phyloP scores from a whole-genome alignment of 2,329 filamentous ascomycete species.

The Scedosporium boydii region DNA sequence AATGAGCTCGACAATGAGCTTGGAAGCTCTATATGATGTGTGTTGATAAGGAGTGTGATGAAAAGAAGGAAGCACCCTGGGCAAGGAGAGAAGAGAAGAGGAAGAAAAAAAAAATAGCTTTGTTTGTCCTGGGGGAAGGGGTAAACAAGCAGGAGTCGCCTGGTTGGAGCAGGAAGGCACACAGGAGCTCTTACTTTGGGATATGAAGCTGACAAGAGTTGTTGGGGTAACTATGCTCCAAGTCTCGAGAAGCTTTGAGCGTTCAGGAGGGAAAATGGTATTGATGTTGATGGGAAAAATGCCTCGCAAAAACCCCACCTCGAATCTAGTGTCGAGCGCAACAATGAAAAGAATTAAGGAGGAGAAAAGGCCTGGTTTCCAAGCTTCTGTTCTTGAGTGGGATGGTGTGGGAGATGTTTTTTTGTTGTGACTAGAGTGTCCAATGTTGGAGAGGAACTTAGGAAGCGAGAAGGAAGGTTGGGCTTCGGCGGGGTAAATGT shows the following conservation, averaged over 20 bases:
- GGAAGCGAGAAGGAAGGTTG: background rate
- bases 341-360: background rate
- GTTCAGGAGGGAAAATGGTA: background rate
- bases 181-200: background rate
- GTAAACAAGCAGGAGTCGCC: background rate
- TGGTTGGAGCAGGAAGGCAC: background rate
- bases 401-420: background rate
- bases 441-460: background rate
- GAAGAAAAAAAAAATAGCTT: background rate
- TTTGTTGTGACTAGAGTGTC: background rate
- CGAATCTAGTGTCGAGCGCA: background rate
- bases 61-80: background rate
- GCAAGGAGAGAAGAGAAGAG: background rate
- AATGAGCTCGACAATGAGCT: too few relatives aligned
- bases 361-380: background rate
- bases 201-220: background rate
- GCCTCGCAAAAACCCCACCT: background rate
- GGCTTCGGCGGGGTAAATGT: background rate
- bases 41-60: too few relatives aligned
- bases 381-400: background rate
- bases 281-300: background rate
- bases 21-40: too few relatives aligned
- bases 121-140: background rate
- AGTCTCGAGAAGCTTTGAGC: background rate
- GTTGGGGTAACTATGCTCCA: background rate